Evolutionary conservation across 495 filamentous ascomycete genomes (phyloP).

Genomic region (Xylaria curta): DNA sequence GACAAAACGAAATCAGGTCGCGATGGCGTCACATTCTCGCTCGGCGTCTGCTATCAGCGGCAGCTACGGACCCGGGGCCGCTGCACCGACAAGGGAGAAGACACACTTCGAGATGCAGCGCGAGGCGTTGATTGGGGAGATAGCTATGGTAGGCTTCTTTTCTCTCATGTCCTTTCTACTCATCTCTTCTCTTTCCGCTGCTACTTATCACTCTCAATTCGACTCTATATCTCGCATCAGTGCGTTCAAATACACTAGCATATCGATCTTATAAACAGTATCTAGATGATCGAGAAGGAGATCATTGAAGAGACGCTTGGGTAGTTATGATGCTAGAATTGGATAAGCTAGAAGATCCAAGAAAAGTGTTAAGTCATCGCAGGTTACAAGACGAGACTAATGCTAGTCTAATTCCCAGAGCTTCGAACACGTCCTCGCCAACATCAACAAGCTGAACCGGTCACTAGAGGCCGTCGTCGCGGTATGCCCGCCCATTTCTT

Average conservation of each 20-base stretch:
- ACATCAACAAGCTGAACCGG: conserved; percentile 94
- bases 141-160: conserved; percentile 68
- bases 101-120: conserved; percentile 81
- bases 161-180: conserved; percentile 10
- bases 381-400: background rate
- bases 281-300: background rate
- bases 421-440: conserved; percentile 93
- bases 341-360: background rate
- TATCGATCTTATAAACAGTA: background rate
- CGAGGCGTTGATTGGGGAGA: conserved; percentile 75
- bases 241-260: background rate
- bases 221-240: background rate
- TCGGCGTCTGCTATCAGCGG: conserved; percentile 40
- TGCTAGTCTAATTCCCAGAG: conserved; percentile 55
- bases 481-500: conserved; percentile 52
- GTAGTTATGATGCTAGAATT: background rate
- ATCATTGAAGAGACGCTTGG: too few species aligned
- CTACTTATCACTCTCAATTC: background rate
- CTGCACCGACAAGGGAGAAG: conserved; percentile 38
- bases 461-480: conserved; percentile 91
- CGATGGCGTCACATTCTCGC: conserved; percentile 47
- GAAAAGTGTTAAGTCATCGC: background rate
- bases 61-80: conserved; percentile 19
- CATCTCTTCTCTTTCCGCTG: background rate
- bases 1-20: background rate